Conservation (phyloP, 345 rosid species). For the Streptanthus diversifolius region DNA sequence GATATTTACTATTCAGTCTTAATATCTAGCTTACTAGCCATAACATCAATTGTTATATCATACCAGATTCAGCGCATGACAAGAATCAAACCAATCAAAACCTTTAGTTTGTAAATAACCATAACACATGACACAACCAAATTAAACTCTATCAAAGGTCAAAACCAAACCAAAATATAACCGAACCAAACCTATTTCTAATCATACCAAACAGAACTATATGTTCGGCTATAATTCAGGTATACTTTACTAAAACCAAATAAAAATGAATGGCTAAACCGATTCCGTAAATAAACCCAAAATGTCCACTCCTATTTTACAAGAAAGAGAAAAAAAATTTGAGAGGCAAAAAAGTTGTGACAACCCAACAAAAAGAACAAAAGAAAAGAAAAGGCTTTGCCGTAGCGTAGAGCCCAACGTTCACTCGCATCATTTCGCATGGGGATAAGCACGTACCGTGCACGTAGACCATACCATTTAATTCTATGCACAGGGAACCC, state of each 20-base stretch:
- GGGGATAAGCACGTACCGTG: slow-evolving; percentile 21
- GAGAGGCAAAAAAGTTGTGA: slow-evolving; percentile 5
- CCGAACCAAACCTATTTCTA: not conserved
- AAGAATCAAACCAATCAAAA: no score
- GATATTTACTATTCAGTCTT: no score
- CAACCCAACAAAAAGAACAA: not conserved
- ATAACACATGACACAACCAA: no score
- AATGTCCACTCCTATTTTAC: not conserved
- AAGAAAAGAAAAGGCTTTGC: not conserved
- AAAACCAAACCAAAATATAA: no score
- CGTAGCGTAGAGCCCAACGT: slow-evolving; percentile 22
- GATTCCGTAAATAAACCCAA: not conserved
- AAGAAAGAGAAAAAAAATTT: not conserved
- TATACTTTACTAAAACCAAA: not conserved
- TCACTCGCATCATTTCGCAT: slow-evolving; percentile 23
- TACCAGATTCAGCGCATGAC: no score
- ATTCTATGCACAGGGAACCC: not conserved
- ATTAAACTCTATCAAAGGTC: no score
- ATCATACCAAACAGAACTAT: not conserved
- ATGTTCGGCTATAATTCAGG: not conserved
- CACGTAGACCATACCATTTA: slow-evolving; percentile 19
- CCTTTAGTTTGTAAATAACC: no score
- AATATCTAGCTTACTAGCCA: no score
- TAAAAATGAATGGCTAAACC: not conserved
- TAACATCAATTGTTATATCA: no score